Evolutionary conservation across 768 basidiomycete species (phyloP), one percentile per base, ranked within the genome.

Genomic region (Epithele typhae): DNA sequence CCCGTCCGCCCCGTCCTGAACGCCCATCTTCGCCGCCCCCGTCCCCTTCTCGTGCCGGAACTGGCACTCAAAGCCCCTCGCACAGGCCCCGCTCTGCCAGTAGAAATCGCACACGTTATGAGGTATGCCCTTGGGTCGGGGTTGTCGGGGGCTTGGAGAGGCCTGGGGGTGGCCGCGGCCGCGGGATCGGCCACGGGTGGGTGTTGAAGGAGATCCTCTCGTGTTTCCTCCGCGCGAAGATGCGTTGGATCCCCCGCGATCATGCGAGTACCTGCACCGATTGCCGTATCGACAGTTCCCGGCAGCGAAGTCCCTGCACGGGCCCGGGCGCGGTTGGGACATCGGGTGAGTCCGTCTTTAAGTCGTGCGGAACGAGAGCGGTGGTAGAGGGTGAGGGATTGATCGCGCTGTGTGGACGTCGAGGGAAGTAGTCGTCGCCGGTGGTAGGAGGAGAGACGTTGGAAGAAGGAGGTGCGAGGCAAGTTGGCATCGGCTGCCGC

Each of bases 21-120:
- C 8, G 27, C 27, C 27, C n/a, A n/a, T n/a, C n/a, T n/a, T n/a
- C 7, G 27, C 27, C 8, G 45, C 2, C 4, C 19, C 40, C 3
- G 46, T 18, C n/a, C 24, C 25, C 33, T 33, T 48, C 25, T 32
- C 47, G 43, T 67, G 65, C 39, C 45, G 54, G 43, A 45, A 65
- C 3, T 40, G 49, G 36, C 65, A 67, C n/a, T 61, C 60, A 24
- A 62, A 61, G 4, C 43, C 32, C 5, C 42, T 51, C 11, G 49
- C 27, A n/a, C 65, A 67, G 2, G 48, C 25, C 12, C 65, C 65
- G n/a, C 51, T 50, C 0, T 54, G 38, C 62, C 62, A 67, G 52
- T 45, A 67, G 32, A 60, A 60, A 3, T 43, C 22, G 49, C 65
- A 67, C 3, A 56, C 34, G n/a, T 58, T 58, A n/a, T 45, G 48